phyloP scores from a whole-genome alignment of 1,139 yeast species.

The Scheffersomyces lignicola region DNA sequence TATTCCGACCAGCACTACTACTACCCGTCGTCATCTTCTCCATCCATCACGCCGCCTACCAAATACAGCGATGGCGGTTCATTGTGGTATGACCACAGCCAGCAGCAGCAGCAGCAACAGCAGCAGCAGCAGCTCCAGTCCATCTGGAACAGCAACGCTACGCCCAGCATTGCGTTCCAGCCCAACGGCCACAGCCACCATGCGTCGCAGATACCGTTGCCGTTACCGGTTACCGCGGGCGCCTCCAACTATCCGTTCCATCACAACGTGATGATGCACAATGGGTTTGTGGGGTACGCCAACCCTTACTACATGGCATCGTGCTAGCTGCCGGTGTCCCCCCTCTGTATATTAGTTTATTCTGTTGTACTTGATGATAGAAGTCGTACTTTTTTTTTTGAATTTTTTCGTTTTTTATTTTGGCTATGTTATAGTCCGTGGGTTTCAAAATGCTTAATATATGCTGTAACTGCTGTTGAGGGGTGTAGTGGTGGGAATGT shows the following conservation, averaged over 20 bases:
- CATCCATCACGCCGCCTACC: constrained; percentile 23
- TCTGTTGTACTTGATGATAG: no score
- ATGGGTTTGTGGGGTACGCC: constrained; percentile 35
- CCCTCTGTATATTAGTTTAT: neutral
- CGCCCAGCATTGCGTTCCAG: neutral
- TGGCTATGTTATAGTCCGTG: no score
- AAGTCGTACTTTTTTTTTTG: neutral
- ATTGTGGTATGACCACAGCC: constrained; percentile 20
- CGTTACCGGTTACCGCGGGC: no score
- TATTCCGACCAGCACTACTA: constrained; percentile 13
- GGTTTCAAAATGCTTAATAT: no score
- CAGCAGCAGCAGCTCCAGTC: constrained; percentile 5
- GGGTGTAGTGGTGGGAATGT: no score
- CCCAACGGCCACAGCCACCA: neutral
- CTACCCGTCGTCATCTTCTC: constrained; percentile 17
- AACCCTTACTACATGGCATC: constrained; percentile 42
- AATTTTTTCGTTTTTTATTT: neutral
- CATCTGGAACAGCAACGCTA: constrained; percentile 5
- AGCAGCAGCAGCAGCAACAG: constrained; percentile 8
- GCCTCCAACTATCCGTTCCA: constrained; percentile 21
- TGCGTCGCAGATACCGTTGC: constrained; percentile 6
- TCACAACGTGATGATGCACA: constrained; percentile 17
- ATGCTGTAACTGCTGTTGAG: no score
- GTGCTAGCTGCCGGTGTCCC: constrained; percentile 18
- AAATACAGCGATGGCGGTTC: constrained; percentile 21